Base-by-base conservation (phyloP, 169 alveolate species). In the Eimeria tenella region DNA sequence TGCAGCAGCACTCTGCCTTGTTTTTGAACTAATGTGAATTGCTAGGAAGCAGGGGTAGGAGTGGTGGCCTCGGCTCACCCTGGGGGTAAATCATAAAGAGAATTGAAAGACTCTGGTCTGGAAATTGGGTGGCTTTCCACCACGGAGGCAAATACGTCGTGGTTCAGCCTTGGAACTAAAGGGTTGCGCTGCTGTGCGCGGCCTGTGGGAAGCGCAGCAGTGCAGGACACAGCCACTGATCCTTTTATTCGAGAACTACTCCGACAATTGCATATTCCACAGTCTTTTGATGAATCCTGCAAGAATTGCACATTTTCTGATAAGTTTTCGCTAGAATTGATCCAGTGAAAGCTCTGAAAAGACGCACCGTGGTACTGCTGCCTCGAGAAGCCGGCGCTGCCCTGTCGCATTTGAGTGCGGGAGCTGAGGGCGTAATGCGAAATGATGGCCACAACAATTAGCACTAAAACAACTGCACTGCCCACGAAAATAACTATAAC, bases 71-170 rank as follows among this genome's bases (percentile, higher is more conserved):
- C 1, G 9, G 0, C 86, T 75, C 52, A 75, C 86, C 86, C 86
- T 10, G 86, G 65, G 5, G 86, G 86, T 19, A 75, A 50, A 13
- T 75, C 49, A 8, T 75, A 75, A 19, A 75, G 86, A 23, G 86
- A 75, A 50, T 75, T 75, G 86, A 75, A 75, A 21, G 86, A 75
- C 13, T 75, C 58, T 0, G 15, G 25, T 0, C 52, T 42, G 23
- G 74, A 65, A 0, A 65, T 19, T 2, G 17, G 74, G 31, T 25
- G 74, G 21, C 74, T 65, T 17, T n/a, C 74, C 17, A 65, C 21
- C 17, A 25, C 74, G 21, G 74, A 4, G 21, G 74, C 17, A 17
- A 65, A 65, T 3, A 5, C 74, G 21, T 65, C 74, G 9, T 65
- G 25, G 74, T 5, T 65, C 4, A 65, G 21, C 21, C 49, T 25